A percentile compares a stretch with the other conserved stretches of the same genome.
These are phyloP conservation scores for Tylopilus rubrobrunneus DNA, from an alignment of 768 basidiomycete species.

Conservation along the genomic window DNA sequence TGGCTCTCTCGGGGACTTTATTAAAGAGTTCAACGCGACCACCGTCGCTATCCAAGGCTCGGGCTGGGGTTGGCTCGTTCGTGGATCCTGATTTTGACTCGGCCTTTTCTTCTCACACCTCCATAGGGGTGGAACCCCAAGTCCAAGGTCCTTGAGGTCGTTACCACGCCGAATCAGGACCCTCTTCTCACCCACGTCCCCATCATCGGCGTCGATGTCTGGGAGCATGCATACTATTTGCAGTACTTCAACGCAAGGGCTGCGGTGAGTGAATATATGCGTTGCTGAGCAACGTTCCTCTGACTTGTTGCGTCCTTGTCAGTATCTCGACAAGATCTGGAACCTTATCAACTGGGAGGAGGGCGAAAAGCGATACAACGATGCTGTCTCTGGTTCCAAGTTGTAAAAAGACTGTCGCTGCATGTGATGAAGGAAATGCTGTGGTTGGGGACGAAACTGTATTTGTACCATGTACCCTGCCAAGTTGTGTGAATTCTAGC, in stretches of 20 bases:
- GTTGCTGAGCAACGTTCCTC: background rate
- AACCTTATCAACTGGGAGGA: conserved; percentile 69
- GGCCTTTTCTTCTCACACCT: background rate
- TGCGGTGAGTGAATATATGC: conserved; percentile 55
- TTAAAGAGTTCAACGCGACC: conserved; percentile 80
- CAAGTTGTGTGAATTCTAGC: background rate
- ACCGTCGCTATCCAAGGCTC: conserved; percentile 88
- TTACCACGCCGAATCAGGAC: conserved; percentile 95
- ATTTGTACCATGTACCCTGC: conserved; percentile 5
- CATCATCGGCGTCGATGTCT: conserved; percentile 90
- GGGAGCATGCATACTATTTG: conserved; percentile 97
- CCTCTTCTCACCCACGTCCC: conserved; percentile 75
- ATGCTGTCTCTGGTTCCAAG: conserved; percentile 37
- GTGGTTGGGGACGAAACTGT: background rate
- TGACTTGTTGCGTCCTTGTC: background rate
- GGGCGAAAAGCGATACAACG: conserved; percentile 62
- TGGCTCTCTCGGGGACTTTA: conserved; percentile 67
- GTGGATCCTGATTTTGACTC: background rate
- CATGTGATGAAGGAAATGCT: background rate
- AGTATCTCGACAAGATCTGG: conserved; percentile 81
- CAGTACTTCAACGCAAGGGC: conserved; percentile 96
- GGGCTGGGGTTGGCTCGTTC: conserved; percentile 95
- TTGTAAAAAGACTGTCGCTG: conserved; percentile 26
- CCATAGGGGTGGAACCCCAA: conserved; percentile 66
- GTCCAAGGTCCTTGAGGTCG: conserved; percentile 74